Evolutionary conservation across 2,329 filamentous ascomycete genomes (phyloP).

Genomic region (Paecilomyces dactylethromorphus): DNA sequence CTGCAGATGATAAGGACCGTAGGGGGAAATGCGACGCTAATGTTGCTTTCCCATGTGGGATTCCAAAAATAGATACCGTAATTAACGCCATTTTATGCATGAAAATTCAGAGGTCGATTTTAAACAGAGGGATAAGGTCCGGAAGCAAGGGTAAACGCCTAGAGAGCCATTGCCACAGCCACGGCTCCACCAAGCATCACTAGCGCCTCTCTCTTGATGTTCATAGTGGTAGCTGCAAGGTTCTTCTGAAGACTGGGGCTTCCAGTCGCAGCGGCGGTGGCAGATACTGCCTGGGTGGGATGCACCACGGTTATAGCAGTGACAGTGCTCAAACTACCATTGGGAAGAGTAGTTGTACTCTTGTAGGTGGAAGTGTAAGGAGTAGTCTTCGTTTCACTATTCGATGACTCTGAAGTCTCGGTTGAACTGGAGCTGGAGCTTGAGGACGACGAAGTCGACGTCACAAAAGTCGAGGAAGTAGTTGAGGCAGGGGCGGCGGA

Average conservation of each 20-base stretch:
- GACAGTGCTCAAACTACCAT: slow-evolving; percentile 37
- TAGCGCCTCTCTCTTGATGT: slow-evolving; percentile 26
- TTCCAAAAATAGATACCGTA: not conserved
- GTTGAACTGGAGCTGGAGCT: slow-evolving; percentile 15
- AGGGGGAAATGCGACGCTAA: not conserved
- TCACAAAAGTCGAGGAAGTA: slow-evolving; percentile 1
- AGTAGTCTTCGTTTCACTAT: slow-evolving; percentile 10
- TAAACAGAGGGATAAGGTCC: not conserved
- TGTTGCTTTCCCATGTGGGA: not conserved
- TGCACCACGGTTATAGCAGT: slow-evolving; percentile 41
- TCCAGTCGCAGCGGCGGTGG: slow-evolving; percentile 15
- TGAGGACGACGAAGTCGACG: slow-evolving; percentile 6
- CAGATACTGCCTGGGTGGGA: slow-evolving; percentile 21
- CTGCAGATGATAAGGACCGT: not conserved
- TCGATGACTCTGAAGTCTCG: slow-evolving; percentile 13
- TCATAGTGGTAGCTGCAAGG: slow-evolving; percentile 21
- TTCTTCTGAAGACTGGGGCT: slow-evolving; percentile 36
- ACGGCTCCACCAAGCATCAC: slow-evolving; percentile 37
- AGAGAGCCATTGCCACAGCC: slow-evolving; percentile 32
- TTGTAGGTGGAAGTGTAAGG: slow-evolving; percentile 33
- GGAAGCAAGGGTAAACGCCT: slow-evolving; percentile 3
- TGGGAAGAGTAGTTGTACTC: slow-evolving; percentile 33
- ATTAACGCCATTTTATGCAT: not conserved
- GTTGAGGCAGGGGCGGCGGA: not conserved
- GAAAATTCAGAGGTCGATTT: not conserved